phyloP scores from a whole-genome alignment of 371 early-diverging fungal species.

The Lichtheimia ramosa region DNA sequence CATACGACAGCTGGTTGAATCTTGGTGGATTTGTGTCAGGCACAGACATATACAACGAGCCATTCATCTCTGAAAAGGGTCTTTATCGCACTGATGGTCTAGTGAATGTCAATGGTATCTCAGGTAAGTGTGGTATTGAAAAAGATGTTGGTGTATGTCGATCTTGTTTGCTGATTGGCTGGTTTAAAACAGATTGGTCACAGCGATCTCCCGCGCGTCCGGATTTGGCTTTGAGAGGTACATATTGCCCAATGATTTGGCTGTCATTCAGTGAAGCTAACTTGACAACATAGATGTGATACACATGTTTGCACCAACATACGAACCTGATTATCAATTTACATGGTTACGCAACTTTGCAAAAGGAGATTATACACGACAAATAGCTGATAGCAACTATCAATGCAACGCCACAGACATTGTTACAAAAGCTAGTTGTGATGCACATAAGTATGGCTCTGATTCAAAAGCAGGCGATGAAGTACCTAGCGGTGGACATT shows the following conservation, averaged over 20 bases:
- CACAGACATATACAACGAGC: slow-evolving; percentile 8
- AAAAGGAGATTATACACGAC: slow-evolving; percentile 16
- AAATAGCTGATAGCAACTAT: slow-evolving; percentile 3
- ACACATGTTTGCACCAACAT: slow-evolving; percentile 45
- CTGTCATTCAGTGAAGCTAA: no score
- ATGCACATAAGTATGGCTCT: slow-evolving; percentile 8
- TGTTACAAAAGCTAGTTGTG: slow-evolving; percentile 7
- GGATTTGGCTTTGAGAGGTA: slow-evolving; percentile 34
- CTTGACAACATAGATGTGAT: slow-evolving; percentile 24
- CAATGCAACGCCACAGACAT: slow-evolving; percentile 14
- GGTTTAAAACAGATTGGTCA: slow-evolving; percentile 25
- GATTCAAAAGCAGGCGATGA: slow-evolving; percentile 1
- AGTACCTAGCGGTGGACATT: slow-evolving; percentile 4
- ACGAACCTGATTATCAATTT: slow-evolving; percentile 24
- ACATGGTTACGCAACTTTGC: slow-evolving; percentile 50
- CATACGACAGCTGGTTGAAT: slow-evolving; percentile 14
- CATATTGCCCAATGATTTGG: not conserved
- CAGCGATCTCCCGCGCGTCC: slow-evolving; percentile 38
- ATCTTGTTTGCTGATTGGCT: not conserved
- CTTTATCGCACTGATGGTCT: slow-evolving; percentile 25
- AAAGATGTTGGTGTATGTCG: no score
- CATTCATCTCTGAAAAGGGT: slow-evolving; percentile 14
- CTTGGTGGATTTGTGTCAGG: slow-evolving; percentile 15
- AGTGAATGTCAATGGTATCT: slow-evolving; percentile 19
- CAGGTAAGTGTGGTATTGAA: slow-evolving; percentile 14